Evolutionary conservation across 1,139 yeast genomes (phyloP), one percentile per base, ranked within the genome.

Genomic region (Candida pseudoviswanathii): DNA sequence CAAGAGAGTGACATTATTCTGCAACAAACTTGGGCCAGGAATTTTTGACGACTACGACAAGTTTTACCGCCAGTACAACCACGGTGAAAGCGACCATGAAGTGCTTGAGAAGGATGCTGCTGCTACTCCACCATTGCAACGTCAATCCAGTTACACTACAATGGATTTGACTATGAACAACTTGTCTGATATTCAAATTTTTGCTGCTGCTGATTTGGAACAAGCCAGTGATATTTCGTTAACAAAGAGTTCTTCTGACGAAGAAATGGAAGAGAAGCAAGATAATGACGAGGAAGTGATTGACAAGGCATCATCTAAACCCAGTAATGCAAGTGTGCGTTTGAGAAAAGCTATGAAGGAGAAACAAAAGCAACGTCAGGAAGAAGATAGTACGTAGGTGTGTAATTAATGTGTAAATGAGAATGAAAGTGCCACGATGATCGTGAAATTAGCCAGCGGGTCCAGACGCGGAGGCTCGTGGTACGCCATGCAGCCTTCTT

Each of bases 1-100:
- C 2, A 67, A 65, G 39, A 79, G 82, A 53, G 87, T 90, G 41
- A 82, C 89, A 10, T 83, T 81, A 33, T 73, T 84, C 26, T 87
- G 91, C 54, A 84, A 88, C 60, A 79, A 78, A 45, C 77, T 84
- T 50, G 96, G 96, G 0, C 96, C 96, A 0, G 78, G 80, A 57
- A 66, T 90, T 54, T 90, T 84, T 71, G 89, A 91, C 9, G 96
- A 90, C 64, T 75, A 66, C 53, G 67, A 66, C 37, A 58, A 62
- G 40, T 67, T 75, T 46, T 72, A 72, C 58, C 50, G 59, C 21
- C 60, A 64, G 48, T 70, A 68, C 56, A 65, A 65, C 48, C 54
- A 56, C 8, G 37, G 45, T 6, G 56, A 51, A 2, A 56, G 53
- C n/a, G 49, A 38, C 9, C n/a, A 10, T 24, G 46, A 40, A 26